phyloP scores from a whole-genome alignment of 2,329 filamentous ascomycete species.

The Botrytis byssoidea region DNA sequence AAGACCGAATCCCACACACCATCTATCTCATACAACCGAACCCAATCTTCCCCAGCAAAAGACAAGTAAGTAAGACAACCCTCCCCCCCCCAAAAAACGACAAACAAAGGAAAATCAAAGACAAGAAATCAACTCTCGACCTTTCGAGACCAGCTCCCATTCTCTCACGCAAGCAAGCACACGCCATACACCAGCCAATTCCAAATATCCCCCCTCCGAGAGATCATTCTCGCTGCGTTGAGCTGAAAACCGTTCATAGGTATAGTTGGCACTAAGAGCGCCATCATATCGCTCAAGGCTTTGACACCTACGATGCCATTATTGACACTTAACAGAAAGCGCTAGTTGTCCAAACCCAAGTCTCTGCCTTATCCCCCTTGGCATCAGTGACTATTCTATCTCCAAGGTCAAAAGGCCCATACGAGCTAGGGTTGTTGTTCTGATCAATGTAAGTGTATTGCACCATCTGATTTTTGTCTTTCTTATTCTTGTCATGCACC shows the following conservation, averaged over 20 bases:
- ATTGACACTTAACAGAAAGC: not conserved
- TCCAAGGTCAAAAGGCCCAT: too few relatives aligned
- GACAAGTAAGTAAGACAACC: not conserved
- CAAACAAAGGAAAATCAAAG: not conserved
- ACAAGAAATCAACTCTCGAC: constrained; percentile 10
- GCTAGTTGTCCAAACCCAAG: not conserved
- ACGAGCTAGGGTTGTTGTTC: too few relatives aligned
- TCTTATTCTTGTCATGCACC: not conserved
- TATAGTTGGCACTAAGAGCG: not conserved
- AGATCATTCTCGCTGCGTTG: too few relatives aligned
- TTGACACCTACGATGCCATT: not conserved
- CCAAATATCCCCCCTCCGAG: not conserved
- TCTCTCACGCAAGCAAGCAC: not conserved
- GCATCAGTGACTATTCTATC: too few relatives aligned
- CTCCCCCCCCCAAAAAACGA: not conserved
- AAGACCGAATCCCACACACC: too few relatives aligned
- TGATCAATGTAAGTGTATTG: too few relatives aligned
- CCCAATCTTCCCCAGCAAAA: too few relatives aligned
- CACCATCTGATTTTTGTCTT: too few relatives aligned
- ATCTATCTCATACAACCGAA: too few relatives aligned
- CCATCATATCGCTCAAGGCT: too few relatives aligned
- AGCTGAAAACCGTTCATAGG: too few relatives aligned
- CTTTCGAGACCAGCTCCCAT: not conserved
- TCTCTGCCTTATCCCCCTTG: not conserved
- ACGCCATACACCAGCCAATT: not conserved